Conservation (phyloP, 1,139 yeast species). For the Trichomonascaceae sp. region DNA sequence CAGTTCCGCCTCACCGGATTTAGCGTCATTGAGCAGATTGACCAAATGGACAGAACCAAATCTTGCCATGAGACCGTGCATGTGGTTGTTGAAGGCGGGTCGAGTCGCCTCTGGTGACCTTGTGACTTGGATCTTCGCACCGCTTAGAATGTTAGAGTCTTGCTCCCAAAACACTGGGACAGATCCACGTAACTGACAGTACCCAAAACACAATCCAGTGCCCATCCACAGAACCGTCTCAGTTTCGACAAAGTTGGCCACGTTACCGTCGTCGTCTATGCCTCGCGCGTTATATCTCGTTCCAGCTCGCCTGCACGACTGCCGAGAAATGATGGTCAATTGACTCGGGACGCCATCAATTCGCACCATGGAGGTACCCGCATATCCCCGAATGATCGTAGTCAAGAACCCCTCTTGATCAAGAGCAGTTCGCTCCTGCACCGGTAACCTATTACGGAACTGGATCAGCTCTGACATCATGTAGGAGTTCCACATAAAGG, state of each 20-base stretch:
- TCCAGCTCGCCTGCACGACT: conserved; percentile 93
- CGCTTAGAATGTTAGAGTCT: conserved; percentile 57
- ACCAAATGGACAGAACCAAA: conserved; percentile 84
- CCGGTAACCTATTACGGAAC: conserved; percentile 59
- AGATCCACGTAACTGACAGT: conserved; percentile 82
- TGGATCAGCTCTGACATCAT: conserved; percentile 73
- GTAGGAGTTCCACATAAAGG: conserved; percentile 95
- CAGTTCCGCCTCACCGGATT: conserved; percentile 63
- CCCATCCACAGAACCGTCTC: conserved; percentile 60
- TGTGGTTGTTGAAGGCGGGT: conserved; percentile 77
- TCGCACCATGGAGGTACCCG: conserved; percentile 51
- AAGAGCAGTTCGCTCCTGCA: conserved; percentile 40
- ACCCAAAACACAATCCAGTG: conserved; percentile 51
- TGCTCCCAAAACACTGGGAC: conserved; percentile 98
- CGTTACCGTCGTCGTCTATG: conserved; percentile 87
- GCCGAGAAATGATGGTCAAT: conserved; percentile 76
- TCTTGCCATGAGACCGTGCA: conserved; percentile 49
- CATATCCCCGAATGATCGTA: conserved; percentile 89
- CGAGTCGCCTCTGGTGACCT: conserved; percentile 87
- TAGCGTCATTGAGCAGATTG: conserved; percentile 59
- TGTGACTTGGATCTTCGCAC: conserved; percentile 71
- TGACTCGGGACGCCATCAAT: conserved; percentile 40
- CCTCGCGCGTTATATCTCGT: conserved; percentile 92
- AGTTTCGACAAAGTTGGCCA: conserved; percentile 93
- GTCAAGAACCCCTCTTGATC: conserved; percentile 76